Evolutionary conservation across 306 rosid genomes (phyloP), one percentile per base, ranked within the genome.

Genomic region (Dryas alaskensis): DNA sequence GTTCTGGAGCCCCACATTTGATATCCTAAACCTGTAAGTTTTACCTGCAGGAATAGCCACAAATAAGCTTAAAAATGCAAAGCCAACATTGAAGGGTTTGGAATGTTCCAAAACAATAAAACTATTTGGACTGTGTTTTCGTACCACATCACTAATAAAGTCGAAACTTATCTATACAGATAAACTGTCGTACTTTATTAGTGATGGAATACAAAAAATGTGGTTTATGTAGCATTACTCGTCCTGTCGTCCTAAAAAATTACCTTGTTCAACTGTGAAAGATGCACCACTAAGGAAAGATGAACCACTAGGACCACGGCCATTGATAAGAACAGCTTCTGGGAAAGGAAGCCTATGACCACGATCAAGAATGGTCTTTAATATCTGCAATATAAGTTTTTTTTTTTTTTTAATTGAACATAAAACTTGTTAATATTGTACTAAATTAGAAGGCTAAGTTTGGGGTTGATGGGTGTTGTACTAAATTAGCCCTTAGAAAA

Each of bases 11-110:
- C 98, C 98, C 64, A 94, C 96, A 71, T 94, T 94, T 60, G 96
- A 76, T 79, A 94, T 86, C 82, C 98, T 89, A 22, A 94, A 91
- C 76, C 97, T 87, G 58, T 94, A 89, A n/a, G 97, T 91, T 77
- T 94, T 91, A 6, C 98, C 98, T 93, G 73, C 60, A 50, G 22
- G 43, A 72, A 16, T 3, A 39, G 9, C 7, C 3, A 47, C 45
- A 63, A 22, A 11, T 22, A 4, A 14, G 27, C 13, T 11, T 7
- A 10, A 45, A 58, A 22, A 76, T 4, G 37, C 5, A 67, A 51
- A 25, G n/a, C 16, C 16, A 51, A 51, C 55, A 11, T 25, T 39
- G 13, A 25, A 4, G 63, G 27, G 42, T 9, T 10, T 22, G 22
- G 22, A 22, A 22, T 22, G 22, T 0, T 22, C 22, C 22, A 22